Base-by-base conservation (phyloP, 1,284 basidiomycete species). In the Lentinula novae-zelandiae region DNA sequence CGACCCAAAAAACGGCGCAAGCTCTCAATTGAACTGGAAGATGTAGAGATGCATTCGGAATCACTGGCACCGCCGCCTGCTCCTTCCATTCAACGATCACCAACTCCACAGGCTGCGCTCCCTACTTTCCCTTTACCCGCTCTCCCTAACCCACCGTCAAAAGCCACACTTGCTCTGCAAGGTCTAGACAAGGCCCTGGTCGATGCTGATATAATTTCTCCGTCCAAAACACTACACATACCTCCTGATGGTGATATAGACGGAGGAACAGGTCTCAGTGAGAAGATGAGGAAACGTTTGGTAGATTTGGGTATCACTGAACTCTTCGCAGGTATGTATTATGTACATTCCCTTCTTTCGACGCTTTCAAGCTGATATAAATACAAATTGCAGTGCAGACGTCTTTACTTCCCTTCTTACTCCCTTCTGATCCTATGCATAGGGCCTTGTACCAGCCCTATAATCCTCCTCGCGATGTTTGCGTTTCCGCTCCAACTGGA, bases 401-500 rank as follows among this genome's bases (percentile, higher is more conserved):
- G 0, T 82, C 82, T 13, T 82, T 95, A 7, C 76, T 96, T 1
- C 93, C 94, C 0, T 86, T 92, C 66, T 77, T 97, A 3, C 80
- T 95, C 17, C 76, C 78, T 13, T 66, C 73, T 22, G 70, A 80
- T 7, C 71, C 75, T 5, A 70, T 75, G 9, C 70, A 77, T 62
- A 73, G 75, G 52, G 73, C 80, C 0, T 76, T 97, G 2, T 94
- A 95, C 68, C 80, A 84, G 13, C 89, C 92, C 0, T 89, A 86
- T 66, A 73, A 84, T 57, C 82, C 84, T 31, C 89, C 89, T 27
- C 81, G 82, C 46, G 97, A 99, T 73, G 82, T 96, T 8, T 96
- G 96, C 68, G 92, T 97, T n/a, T 97, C 95, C 5, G 97, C 97
- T 1, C 97, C 97, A 0, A 99, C 96, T 0, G 96, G 96, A 36